These are phyloP conservation scores for Polyporus tsugae DNA, from an alignment of 1,284 basidiomycete genomes.

Conservation along the genomic window DNA sequence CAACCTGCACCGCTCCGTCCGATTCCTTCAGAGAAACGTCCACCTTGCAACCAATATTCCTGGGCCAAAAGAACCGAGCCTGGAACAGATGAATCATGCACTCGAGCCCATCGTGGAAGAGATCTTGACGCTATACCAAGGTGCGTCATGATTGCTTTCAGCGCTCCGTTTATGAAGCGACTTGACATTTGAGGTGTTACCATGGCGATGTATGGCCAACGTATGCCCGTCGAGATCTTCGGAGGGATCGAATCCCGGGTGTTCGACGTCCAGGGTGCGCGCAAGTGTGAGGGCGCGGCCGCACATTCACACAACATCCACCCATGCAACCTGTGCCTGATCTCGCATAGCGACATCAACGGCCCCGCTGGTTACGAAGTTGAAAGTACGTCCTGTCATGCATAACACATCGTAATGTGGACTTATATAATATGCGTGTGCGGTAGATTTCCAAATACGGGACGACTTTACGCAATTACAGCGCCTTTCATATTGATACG, in stretches of 20 bases:
- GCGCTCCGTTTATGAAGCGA: too few relatives aligned
- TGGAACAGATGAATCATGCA: slow-evolving; percentile 45
- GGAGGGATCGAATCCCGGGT: slow-evolving; percentile 11
- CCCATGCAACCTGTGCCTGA: slow-evolving; percentile 11
- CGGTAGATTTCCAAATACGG: slow-evolving; percentile 12
- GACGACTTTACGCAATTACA: slow-evolving; percentile 15
- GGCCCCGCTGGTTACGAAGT: slow-evolving; percentile 9
- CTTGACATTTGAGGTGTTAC: not conserved
- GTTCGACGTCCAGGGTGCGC: slow-evolving; percentile 5
- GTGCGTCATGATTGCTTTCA: too few relatives aligned
- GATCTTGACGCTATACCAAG: slow-evolving; percentile 22
- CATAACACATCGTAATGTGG: not conserved
- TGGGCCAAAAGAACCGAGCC: slow-evolving; percentile 44
- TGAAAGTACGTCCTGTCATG: not conserved
- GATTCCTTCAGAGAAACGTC: slow-evolving; percentile 38
- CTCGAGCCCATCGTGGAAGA: slow-evolving; percentile 45
- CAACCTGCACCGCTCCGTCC: slow-evolving; percentile 35
- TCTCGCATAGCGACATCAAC: slow-evolving; percentile 17
- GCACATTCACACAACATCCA: slow-evolving; percentile 14
- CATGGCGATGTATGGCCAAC: not conserved
- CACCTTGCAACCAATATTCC: slow-evolving; percentile 44
- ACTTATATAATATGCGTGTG: not conserved
- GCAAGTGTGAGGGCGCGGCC: slow-evolving; percentile 5
- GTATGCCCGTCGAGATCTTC: not conserved
- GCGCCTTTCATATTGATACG: too few relatives aligned